Percentiles rank a stretch among this genome's conserved stretches.
Conservation (phyloP, 805 yeast species). For the Saturnispora mendoncae region DNA sequence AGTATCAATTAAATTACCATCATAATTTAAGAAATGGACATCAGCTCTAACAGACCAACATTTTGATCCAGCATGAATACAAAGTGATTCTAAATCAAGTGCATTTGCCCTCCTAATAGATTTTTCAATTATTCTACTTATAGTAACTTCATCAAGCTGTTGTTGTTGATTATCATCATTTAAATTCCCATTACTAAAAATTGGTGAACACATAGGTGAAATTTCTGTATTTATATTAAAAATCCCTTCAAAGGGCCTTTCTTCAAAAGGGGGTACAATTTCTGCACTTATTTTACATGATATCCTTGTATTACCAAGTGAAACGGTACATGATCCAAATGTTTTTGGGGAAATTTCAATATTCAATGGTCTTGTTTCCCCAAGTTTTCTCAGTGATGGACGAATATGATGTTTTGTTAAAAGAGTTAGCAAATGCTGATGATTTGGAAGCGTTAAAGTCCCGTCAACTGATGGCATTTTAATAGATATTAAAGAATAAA, state of each 20-base stretch:
- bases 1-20: conserved; percentile 88
- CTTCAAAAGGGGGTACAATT: conserved; percentile 73
- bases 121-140: conserved; percentile 79
- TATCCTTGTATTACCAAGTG: conserved; percentile 66
- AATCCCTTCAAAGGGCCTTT: conserved; percentile 88
- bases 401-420: conserved; percentile 10
- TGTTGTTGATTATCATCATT: conserved; percentile 2
- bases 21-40: conserved; percentile 78
- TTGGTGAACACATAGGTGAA: conserved; percentile 82
- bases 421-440: conserved; percentile 5
- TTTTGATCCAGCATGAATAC: conserved; percentile 83
- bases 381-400: conserved; percentile 12
- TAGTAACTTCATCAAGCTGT: conserved; percentile 57
- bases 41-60: conserved; percentile 92
- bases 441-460: conserved; percentile 11
- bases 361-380: conserved; percentile 11
- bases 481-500: not conserved
- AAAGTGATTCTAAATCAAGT: conserved; percentile 79
- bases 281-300: conserved; percentile 68
- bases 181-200: conserved; percentile 32
- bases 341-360: conserved; percentile 46
- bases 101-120: conserved; percentile 88
- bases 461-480: conserved; percentile 11
- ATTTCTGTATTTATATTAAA: conserved; percentile 80
- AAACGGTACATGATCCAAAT: conserved; percentile 67